These are phyloP conservation scores for Wickerhamomyces xylosicus DNA, from an alignment of 805 yeast species.

Conservation along the genomic window DNA sequence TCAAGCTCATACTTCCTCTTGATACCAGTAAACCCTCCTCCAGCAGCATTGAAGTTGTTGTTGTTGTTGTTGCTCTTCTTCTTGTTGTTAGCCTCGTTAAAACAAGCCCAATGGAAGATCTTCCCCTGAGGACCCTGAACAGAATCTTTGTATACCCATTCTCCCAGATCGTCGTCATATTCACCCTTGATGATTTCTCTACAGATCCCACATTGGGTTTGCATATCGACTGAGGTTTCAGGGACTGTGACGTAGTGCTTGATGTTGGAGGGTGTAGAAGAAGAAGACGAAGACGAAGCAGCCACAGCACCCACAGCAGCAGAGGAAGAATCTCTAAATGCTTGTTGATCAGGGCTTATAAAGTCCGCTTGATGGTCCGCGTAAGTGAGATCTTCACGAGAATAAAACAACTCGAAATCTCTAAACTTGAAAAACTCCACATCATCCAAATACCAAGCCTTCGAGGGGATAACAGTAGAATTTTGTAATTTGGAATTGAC, in stretches of 20 bases:
- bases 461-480: constrained; percentile 47
- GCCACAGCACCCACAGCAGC: too few species aligned
- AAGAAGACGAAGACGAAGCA: too few species aligned
- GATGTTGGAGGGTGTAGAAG: too few species aligned
- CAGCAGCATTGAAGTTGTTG: too few species aligned
- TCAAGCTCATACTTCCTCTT: too few species aligned
- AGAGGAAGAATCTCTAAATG: too few species aligned
- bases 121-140: constrained; percentile 33
- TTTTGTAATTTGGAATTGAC: constrained; percentile 67
- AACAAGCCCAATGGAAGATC: constrained; percentile 60
- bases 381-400: constrained; percentile 6
- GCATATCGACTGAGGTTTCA: constrained; percentile 45
- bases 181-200: constrained; percentile 53
- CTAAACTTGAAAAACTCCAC: constrained; percentile 64
- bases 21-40: too few species aligned
- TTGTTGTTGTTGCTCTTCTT: too few species aligned
- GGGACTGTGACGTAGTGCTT: constrained; percentile 57
- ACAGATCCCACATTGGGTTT: constrained; percentile 57
- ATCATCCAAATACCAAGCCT: constrained; percentile 75
- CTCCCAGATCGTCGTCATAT: constrained; percentile 66
- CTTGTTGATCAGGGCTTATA: not conserved
- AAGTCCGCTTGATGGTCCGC: constrained; percentile 4
- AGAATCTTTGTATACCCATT: constrained; percentile 75
- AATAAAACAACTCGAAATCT: constrained; percentile 42
- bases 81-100: constrained; percentile 37